These are phyloP conservation scores for Didymella pinodella DNA, from an alignment of 2,329 filamentous ascomycete genomes.

Conservation along the genomic window DNA sequence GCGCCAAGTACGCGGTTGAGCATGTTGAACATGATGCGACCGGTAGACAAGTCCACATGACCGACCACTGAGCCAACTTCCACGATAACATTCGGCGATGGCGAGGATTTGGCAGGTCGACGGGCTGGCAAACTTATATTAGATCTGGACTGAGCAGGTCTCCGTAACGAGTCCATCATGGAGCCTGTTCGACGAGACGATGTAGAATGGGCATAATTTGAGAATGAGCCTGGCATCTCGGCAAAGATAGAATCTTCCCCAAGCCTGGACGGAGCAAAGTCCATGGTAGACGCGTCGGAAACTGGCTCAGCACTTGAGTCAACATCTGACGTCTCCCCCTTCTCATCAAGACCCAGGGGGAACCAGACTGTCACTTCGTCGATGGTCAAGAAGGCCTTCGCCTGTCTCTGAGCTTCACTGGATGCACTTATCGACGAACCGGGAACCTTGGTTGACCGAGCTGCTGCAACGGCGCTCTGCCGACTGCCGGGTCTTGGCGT, in stretches of 20 bases:
- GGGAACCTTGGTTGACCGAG: slow-evolving; percentile 18
- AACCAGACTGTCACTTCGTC: slow-evolving; percentile 52
- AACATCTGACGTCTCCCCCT: slow-evolving; percentile 12
- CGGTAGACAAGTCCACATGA: slow-evolving; percentile 48
- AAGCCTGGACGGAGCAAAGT: slow-evolving; percentile 41
- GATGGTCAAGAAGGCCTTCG: slow-evolving; percentile 47
- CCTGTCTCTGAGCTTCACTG: slow-evolving; percentile 26
- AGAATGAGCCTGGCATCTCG: slow-evolving; percentile 58
- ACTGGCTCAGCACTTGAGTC: slow-evolving; percentile 20
- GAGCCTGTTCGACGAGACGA: slow-evolving; percentile 40
- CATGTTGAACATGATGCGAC: slow-evolving; percentile 46
- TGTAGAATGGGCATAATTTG: slow-evolving; percentile 56
- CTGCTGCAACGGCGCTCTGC: slow-evolving; percentile 30
- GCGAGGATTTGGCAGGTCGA: slow-evolving; percentile 19
- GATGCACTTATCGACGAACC: slow-evolving; percentile 7
- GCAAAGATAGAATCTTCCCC: slow-evolving; percentile 50
- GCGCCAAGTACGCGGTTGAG: slow-evolving; percentile 35
- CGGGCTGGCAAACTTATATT: slow-evolving; percentile 14
- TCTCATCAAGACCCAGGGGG: slow-evolving; percentile 39
- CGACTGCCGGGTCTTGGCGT: slow-evolving; percentile 50
- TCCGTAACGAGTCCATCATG: slow-evolving; percentile 33
- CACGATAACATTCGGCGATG: slow-evolving; percentile 34
- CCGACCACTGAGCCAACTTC: slow-evolving; percentile 46
- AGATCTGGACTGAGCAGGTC: slow-evolving; percentile 23
- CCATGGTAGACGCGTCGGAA: slow-evolving; percentile 26